phyloP scores from a whole-genome alignment of 495 filamentous ascomycete species.

The Neurospora sp. region DNA sequence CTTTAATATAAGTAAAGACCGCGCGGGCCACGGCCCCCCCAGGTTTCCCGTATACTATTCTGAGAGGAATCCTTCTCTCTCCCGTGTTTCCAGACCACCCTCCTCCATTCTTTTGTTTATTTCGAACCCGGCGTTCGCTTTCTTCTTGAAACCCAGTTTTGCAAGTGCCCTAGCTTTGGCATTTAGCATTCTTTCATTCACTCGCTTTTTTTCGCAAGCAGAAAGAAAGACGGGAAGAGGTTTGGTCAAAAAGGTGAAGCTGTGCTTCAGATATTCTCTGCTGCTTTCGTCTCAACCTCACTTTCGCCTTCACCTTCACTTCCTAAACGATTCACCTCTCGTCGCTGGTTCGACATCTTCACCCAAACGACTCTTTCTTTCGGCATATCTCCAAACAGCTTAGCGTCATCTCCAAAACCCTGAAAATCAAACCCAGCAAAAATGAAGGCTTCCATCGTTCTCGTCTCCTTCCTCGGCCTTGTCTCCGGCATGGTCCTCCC shows the following conservation, averaged over 20 bases:
- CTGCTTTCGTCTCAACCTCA: neutral
- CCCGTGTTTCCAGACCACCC: neutral
- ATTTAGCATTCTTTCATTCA: neutral
- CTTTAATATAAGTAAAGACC: neutral
- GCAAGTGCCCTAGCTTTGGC: neutral
- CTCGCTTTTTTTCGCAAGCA: neutral
- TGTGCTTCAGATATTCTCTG: neutral
- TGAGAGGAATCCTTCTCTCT: neutral
- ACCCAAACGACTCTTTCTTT: neutral
- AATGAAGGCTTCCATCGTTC: constrained; percentile 2
- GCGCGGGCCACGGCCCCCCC: neutral
- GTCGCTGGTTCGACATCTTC: neutral
- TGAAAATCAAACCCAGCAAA: neutral
- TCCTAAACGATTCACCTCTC: neutral
- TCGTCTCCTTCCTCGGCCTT: constrained; percentile 1
- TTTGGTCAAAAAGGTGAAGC: neutral
- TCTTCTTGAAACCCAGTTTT: neutral
- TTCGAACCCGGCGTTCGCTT: neutral
- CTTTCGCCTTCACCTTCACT: neutral
- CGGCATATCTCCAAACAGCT: neutral
- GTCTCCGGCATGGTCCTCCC: constrained; percentile 1
- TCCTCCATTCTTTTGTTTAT: neutral
- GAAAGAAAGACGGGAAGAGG: neutral
- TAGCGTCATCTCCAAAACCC: neutral
- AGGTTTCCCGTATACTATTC: neutral